Evolutionary conservation across 1,139 yeast genomes (phyloP).

Genomic region (Debaryomyces sp.): DNA sequence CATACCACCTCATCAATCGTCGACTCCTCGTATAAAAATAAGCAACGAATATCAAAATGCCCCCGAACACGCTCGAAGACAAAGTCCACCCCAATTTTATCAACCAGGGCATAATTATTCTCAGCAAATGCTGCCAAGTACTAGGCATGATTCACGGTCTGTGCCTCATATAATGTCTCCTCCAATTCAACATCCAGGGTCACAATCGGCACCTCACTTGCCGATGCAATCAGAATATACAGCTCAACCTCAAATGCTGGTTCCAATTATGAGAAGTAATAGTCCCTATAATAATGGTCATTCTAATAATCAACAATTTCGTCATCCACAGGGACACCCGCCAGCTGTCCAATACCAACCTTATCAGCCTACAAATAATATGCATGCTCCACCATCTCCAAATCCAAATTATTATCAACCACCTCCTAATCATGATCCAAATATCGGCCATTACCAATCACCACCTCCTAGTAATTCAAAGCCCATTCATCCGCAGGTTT

Average conservation of each 20-base stretch:
- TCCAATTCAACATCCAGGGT: background rate
- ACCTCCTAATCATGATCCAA: background rate
- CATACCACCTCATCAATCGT: background rate
- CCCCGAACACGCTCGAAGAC: background rate
- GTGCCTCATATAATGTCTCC: background rate
- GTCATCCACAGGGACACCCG: background rate
- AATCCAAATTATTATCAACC: background rate
- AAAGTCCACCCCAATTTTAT: background rate
- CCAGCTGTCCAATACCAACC: conserved; percentile 1
- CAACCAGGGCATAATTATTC: background rate
- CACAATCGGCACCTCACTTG: conserved; percentile 1
- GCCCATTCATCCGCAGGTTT: conserved; percentile 7
- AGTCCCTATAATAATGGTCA: background rate
- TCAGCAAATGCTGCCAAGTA: background rate
- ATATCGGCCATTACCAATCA: background rate
- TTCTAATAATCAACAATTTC: background rate
- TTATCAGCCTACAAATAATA: background rate
- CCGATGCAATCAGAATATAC: background rate
- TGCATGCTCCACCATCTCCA: background rate
- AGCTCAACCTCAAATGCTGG: background rate
- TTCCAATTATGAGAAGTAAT: background rate
- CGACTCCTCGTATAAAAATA: background rate
- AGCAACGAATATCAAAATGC: background rate
- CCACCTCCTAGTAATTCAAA: conserved; percentile 8
- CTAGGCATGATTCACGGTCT: background rate